A percentile compares a stretch with the other conserved stretches of the same genome.
phyloP scores from a whole-genome alignment of 2,329 filamentous ascomycete species.

The Fusarium clavum region DNA sequence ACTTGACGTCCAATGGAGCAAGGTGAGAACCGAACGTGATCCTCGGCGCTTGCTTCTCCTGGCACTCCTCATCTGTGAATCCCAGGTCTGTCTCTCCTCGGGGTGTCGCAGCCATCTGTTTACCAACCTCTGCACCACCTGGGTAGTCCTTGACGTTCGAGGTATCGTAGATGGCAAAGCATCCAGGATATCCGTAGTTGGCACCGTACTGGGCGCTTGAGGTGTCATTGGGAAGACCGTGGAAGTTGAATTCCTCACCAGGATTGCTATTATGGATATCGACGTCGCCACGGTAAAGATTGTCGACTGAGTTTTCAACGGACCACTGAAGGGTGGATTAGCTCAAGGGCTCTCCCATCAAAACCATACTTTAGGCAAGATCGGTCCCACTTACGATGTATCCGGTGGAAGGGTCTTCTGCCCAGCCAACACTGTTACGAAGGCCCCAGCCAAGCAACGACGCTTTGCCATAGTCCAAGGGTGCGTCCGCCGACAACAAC shows the following conservation, averaged over 20 bases:
- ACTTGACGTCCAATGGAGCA: constrained; percentile 11
- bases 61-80: constrained; percentile 16
- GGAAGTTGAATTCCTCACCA: constrained; percentile 16
- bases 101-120: neutral
- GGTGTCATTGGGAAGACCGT: constrained; percentile 10
- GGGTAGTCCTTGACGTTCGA: constrained; percentile 2
- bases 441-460: constrained; percentile 10
- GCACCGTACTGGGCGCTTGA: constrained; percentile 1
- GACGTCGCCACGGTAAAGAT: constrained; percentile 4
- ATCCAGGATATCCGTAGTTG: constrained; percentile 20
- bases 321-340: constrained; percentile 1
- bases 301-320: constrained; percentile 18
- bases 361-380: neutral
- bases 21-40: constrained; percentile 13
- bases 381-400: neutral
- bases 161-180: constrained; percentile 12
- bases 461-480: neutral
- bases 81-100: constrained; percentile 9
- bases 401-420: constrained; percentile 9
- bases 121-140: neutral
- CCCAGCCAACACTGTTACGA: constrained; percentile 20
- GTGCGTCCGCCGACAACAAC: neutral
- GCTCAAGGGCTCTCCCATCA: accelerated
- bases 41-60: constrained; percentile 4
- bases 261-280: constrained; percentile 18